These are phyloP conservation scores for Protoeuglena noctilucae DNA, from an alignment of 139 green algal species.

Conservation along the genomic window DNA sequence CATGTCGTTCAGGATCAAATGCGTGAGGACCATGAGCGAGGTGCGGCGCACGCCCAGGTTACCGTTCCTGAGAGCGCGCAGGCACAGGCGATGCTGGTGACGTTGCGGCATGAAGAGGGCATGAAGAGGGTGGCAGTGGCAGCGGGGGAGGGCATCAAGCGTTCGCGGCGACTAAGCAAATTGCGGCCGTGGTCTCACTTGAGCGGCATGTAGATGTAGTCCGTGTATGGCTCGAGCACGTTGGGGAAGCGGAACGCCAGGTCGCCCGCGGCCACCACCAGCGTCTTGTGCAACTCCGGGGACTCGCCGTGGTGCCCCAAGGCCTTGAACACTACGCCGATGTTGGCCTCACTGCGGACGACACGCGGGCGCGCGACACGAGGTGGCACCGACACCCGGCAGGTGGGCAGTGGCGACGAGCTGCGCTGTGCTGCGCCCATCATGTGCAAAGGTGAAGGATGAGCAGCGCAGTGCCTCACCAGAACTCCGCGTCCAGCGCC, in stretches of 20 bases:
- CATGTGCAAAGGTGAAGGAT: too few species aligned
- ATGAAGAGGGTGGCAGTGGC: background rate
- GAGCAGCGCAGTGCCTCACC: conserved; percentile 10
- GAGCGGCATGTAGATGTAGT: conserved; percentile 60
- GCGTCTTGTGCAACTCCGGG: conserved; percentile 39
- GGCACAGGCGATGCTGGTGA: too few species aligned
- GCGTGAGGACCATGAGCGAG: conserved; percentile 69
- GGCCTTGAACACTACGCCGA: conserved; percentile 50
- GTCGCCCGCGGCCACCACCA: conserved; percentile 75
- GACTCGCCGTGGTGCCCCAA: conserved; percentile 29
- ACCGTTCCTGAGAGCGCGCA: background rate
- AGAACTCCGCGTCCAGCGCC: conserved; percentile 60
- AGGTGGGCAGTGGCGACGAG: too few species aligned
- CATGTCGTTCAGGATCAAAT: conserved; percentile 94
- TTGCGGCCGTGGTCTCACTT: conserved; percentile 26
- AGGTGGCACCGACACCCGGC: too few species aligned
- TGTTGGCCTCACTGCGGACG: too few species aligned
- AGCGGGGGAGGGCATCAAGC: background rate
- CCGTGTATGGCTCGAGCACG: conserved; percentile 80
- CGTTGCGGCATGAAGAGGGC: background rate
- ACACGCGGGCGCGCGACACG: background rate
- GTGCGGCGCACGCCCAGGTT: conserved; percentile 51
- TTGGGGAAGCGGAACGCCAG: conserved; percentile 83
- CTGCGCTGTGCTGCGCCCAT: too few species aligned
- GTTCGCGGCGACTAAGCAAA: conserved; percentile 9